Conservation (phyloP, 169 alveolate species). For the Blepharisma undulans region DNA sequence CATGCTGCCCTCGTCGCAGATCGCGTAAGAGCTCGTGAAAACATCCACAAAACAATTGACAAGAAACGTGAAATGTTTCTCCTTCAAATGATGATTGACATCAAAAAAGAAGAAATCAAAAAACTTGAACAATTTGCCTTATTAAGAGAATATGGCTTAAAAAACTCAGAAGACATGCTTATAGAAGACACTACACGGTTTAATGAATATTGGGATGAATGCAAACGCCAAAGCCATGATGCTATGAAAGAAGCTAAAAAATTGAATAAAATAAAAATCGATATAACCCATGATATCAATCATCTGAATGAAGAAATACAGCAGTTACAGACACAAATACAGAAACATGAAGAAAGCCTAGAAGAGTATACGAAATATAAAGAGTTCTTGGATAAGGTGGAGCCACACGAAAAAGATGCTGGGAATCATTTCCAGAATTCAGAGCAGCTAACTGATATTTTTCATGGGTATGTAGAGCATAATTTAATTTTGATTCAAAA, state of each 20-base stretch:
- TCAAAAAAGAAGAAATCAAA: slow-evolving; percentile 68
- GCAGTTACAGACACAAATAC: slow-evolving; percentile 53
- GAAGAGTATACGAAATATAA: slow-evolving; percentile 66
- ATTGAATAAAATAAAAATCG: slow-evolving; percentile 55
- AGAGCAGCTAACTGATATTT: slow-evolving; percentile 60
- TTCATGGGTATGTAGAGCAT: slow-evolving; percentile 66
- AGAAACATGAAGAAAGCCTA: slow-evolving; percentile 63
- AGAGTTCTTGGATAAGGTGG: slow-evolving; percentile 63
- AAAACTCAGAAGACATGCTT: slow-evolving; percentile 75
- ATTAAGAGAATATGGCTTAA: slow-evolving; percentile 69
- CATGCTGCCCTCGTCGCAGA: slow-evolving; percentile 51
- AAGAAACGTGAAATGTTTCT: slow-evolving; percentile 82
- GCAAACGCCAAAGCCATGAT: slow-evolving; percentile 61
- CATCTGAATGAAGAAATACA: slow-evolving; percentile 50
- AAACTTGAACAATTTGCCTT: slow-evolving; percentile 70
- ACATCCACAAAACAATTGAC: slow-evolving; percentile 69
- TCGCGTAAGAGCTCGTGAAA: slow-evolving; percentile 70
- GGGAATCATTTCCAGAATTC: slow-evolving; percentile 58
- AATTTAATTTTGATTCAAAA: slow-evolving; percentile 69
- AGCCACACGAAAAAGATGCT: slow-evolving; percentile 66
- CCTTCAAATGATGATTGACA: slow-evolving; percentile 71
- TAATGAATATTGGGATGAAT: slow-evolving; percentile 70
- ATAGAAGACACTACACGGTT: slow-evolving; percentile 72
- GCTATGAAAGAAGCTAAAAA: slow-evolving; percentile 71
- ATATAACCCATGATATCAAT: slow-evolving; percentile 56